phyloP scores from a whole-genome alignment of 129 eudicot species.

The Solidago caesia region DNA sequence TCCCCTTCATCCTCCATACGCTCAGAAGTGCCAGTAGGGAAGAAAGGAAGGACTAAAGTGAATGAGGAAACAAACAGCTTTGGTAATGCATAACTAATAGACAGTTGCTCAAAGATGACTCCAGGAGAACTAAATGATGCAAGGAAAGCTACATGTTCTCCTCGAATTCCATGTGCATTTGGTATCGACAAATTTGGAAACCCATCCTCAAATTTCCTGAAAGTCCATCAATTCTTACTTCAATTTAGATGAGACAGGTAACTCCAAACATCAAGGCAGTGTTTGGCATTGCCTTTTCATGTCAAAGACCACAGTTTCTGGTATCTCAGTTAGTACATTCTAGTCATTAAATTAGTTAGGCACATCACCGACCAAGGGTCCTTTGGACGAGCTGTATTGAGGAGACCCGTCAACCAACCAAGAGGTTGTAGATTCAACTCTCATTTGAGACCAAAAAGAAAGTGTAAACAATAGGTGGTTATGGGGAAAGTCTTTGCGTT shows the following conservation, averaged over 20 bases:
- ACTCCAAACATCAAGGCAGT: background rate
- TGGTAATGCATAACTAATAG: conserved; percentile 91
- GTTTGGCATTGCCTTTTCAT: too few relatives aligned
- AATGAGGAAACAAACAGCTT: conserved; percentile 89
- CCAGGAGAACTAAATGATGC: conserved; percentile 97
- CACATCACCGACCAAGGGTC: too few relatives aligned
- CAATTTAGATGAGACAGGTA: background rate
- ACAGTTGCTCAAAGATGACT: conserved; percentile 93
- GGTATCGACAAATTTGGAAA: conserved; percentile 92
- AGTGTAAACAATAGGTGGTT: too few relatives aligned
- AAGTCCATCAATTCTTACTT: background rate
- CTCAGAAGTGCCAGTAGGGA: conserved; percentile 96
- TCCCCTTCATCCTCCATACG: conserved; percentile 99
- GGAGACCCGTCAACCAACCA: too few relatives aligned
- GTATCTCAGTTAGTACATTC: too few relatives aligned
- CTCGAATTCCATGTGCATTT: conserved; percentile 97
- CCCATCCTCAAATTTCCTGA: conserved; percentile 95
- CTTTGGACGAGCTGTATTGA: too few relatives aligned
- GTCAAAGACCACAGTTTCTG: too few relatives aligned
- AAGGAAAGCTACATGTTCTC: conserved; percentile 95
- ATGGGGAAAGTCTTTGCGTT: too few relatives aligned
- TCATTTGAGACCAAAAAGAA: too few relatives aligned
- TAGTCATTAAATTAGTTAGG: too few relatives aligned
- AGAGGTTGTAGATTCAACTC: too few relatives aligned
- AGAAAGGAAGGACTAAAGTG: conserved; percentile 96